Percentiles rank a stretch among this genome's conserved stretches.
Evolutionary conservation across 345 rosid genomes (phyloP).

Genomic region (Mercurialis annua): DNA sequence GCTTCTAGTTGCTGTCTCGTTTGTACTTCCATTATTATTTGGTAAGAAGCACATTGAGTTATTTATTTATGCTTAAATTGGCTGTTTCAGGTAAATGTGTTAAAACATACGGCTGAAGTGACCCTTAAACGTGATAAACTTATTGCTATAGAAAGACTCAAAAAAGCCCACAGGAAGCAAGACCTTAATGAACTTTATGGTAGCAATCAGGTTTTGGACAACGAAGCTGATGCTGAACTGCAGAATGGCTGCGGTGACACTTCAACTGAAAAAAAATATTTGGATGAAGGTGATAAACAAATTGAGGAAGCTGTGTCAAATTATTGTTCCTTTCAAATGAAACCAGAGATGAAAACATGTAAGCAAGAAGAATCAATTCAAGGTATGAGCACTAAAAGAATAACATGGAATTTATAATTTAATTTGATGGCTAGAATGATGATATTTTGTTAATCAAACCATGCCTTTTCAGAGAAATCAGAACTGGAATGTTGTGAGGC

Average conservation of each 20-base stretch:
- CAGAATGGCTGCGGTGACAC: neutral
- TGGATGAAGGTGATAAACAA: neutral
- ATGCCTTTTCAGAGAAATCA: too few relatives aligned
- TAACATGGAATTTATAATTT: neutral
- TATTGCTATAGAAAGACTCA: slow-evolving; percentile 29
- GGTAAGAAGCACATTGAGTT: too few relatives aligned
- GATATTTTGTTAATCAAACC: too few relatives aligned
- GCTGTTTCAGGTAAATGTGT: slow-evolving; percentile 51
- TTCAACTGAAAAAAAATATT: neutral
- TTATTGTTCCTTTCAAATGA: neutral
- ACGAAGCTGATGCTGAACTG: slow-evolving; percentile 5
- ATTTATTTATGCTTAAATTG: neutral
- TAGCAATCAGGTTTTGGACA: slow-evolving; percentile 11
- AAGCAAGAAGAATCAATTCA: neutral
- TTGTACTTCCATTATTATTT: too few relatives aligned
- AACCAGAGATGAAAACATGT: neutral
- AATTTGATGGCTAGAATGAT: too few relatives aligned
- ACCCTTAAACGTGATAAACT: slow-evolving; percentile 9
- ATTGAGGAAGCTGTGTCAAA: neutral
- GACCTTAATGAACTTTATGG: slow-evolving; percentile 47
- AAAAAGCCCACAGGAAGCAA: slow-evolving; percentile 40
- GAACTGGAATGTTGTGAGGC: too few relatives aligned
- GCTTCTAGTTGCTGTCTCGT: neutral
- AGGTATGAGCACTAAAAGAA: neutral
- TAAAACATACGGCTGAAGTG: slow-evolving; percentile 53